phyloP scores from a whole-genome alignment of 805 yeast species.

The Yamadazyma laniorum region DNA sequence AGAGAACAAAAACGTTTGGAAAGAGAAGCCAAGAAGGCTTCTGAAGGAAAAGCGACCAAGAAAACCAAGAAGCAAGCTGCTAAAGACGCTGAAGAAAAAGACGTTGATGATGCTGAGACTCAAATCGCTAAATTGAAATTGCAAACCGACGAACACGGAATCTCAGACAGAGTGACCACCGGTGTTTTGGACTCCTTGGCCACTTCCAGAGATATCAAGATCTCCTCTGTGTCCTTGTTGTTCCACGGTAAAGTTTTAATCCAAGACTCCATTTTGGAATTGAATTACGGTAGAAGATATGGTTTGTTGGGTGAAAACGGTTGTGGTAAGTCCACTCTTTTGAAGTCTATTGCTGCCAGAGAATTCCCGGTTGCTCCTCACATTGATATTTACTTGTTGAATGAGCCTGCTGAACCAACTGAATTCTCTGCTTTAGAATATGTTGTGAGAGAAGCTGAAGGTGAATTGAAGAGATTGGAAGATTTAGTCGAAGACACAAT shows the following conservation, averaged over 20 bases:
- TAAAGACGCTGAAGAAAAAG: slow-evolving; percentile 51
- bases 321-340: slow-evolving; percentile 95
- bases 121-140: slow-evolving; percentile 83
- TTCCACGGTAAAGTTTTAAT: slow-evolving; percentile 97
- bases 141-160: slow-evolving; percentile 90
- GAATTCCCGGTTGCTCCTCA: slow-evolving; percentile 93
- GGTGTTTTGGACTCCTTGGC: slow-evolving; percentile 89
- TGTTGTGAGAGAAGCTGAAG: slow-evolving; percentile 95
- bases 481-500: slow-evolving; percentile 85
- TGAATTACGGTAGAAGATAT: slow-evolving; percentile 96
- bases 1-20: slow-evolving; percentile 93
- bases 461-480: slow-evolving; percentile 86
- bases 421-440: slow-evolving; percentile 91
- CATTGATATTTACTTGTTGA: slow-evolving; percentile 87
- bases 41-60: slow-evolving; percentile 72
- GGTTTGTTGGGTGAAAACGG: slow-evolving; percentile 98
- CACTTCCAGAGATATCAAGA: slow-evolving; percentile 91
- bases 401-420: slow-evolving; percentile 96
- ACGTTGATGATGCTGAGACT: slow-evolving; percentile 61
- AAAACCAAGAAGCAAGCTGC: slow-evolving; percentile 57
- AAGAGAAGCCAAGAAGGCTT: slow-evolving; percentile 45
- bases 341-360: slow-evolving; percentile 91
- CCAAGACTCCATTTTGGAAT: slow-evolving; percentile 88
- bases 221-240: slow-evolving; percentile 83
- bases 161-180: slow-evolving; percentile 95